phyloP scores from a whole-genome alignment of 164 flowering plant species.

The Dillenia turbinata region DNA sequence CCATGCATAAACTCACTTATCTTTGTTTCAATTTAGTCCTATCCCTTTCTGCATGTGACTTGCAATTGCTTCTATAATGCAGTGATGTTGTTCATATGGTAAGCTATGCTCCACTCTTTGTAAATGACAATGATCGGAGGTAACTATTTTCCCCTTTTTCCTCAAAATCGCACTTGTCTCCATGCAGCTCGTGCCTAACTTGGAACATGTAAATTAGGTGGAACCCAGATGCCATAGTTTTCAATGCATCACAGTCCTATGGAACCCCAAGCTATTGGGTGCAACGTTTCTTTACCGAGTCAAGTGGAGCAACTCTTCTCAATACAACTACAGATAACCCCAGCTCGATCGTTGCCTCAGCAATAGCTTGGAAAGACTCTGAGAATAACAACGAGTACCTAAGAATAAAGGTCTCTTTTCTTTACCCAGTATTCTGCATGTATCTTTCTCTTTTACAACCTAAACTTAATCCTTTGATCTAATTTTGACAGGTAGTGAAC shows the following conservation, averaged over 20 bases:
- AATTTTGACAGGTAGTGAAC: conserved; percentile 65
- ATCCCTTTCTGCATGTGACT: background rate
- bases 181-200: too few relatives aligned
- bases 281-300: conserved; percentile 66
- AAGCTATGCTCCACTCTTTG: conserved; percentile 96
- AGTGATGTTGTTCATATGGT: conserved; percentile 91
- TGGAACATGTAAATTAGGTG: conserved; percentile 38
- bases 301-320: conserved; percentile 85
- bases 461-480: too few relatives aligned
- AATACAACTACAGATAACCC: conserved; percentile 34
- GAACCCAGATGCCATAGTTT: conserved; percentile 95
- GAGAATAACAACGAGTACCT: conserved; percentile 34
- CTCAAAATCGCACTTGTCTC: background rate
- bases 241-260: conserved; percentile 58
- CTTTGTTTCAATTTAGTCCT: background rate
- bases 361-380: conserved; percentile 51
- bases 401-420: conserved; percentile 54
- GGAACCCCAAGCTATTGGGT: conserved; percentile 96
- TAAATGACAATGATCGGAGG: conserved; percentile 73
- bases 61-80: conserved; percentile 24
- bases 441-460: too few relatives aligned
- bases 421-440: too few relatives aligned
- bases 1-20: too few relatives aligned
- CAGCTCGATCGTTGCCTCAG: conserved; percentile 58
- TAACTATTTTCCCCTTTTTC: conserved; percentile 18